Evolutionary conservation across 495 filamentous ascomycete species (phyloP).

Genomic region (Bombardia bombarda): DNA sequence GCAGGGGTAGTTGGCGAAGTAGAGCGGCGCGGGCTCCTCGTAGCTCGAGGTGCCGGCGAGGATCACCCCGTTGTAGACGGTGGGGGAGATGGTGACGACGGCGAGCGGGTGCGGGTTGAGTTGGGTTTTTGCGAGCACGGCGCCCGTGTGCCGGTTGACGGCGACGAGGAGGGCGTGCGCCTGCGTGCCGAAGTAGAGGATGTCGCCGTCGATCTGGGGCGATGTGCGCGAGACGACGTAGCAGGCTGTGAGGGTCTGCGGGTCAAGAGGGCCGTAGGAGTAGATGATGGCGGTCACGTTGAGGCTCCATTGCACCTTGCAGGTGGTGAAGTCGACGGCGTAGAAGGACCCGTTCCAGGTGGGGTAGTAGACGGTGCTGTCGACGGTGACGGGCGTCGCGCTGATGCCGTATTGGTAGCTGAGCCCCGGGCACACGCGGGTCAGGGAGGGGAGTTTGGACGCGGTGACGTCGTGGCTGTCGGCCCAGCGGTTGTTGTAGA

Average conservation of each 20-base stretch:
- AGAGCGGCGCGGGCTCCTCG: slow-evolving; percentile 16
- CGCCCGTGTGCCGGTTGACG: slow-evolving; percentile 18
- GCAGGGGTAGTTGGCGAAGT: slow-evolving; percentile 20
- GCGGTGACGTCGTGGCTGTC: slow-evolving; percentile 6
- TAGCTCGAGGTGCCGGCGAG: slow-evolving; percentile 26
- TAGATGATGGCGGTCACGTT: slow-evolving; percentile 24
- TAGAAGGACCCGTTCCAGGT: slow-evolving; percentile 28
- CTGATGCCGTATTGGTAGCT: slow-evolving; percentile 17
- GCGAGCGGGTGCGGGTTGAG: slow-evolving; percentile 25
- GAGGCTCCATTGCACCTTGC: slow-evolving; percentile 20
- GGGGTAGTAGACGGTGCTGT: slow-evolving; percentile 24
- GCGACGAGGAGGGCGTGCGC: slow-evolving; percentile 27
- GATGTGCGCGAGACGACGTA: slow-evolving; percentile 20
- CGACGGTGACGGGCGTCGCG: slow-evolving; percentile 21
- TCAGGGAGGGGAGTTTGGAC: slow-evolving; percentile 12
- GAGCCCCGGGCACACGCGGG: slow-evolving; percentile 7
- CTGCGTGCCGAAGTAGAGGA: slow-evolving; percentile 28
- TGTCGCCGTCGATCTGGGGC: slow-evolving; percentile 19
- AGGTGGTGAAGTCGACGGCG: slow-evolving; percentile 24
- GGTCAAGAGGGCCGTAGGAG: slow-evolving; percentile 7
- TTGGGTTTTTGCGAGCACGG: slow-evolving; percentile 16
- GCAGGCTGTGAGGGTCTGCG: not conserved
- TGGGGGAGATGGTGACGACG: slow-evolving; percentile 21
- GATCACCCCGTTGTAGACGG: slow-evolving; percentile 19
- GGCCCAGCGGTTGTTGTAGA: slow-evolving; percentile 21